A percentile compares a stretch with the other conserved stretches of the same genome.
Conservation (phyloP, 371 early-diverging fungal genomes). For the Mortierella sp. region DNA sequence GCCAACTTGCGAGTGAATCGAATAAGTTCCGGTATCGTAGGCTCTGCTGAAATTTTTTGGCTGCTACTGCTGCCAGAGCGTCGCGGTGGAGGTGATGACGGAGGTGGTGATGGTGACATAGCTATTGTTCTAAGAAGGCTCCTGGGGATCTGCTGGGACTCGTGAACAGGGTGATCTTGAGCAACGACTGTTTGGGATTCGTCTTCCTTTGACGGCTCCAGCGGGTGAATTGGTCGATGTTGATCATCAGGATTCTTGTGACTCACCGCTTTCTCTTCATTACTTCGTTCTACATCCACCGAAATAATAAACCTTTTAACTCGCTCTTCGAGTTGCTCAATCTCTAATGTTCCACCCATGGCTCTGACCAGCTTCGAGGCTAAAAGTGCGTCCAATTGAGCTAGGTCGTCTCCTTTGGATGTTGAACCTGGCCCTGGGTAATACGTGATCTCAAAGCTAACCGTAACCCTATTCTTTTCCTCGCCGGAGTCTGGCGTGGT, state of each 20-base stretch:
- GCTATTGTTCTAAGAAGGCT: slow-evolving; percentile 37
- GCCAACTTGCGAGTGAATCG: slow-evolving; percentile 62
- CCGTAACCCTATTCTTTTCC: slow-evolving; percentile 45
- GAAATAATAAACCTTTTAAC: slow-evolving; percentile 52
- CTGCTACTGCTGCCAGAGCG: slow-evolving; percentile 11
- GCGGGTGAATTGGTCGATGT: slow-evolving; percentile 24
- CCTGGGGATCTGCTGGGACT: slow-evolving; percentile 32
- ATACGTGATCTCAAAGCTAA: slow-evolving; percentile 67
- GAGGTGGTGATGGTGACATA: slow-evolving; percentile 30
- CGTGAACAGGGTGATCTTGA: slow-evolving; percentile 30
- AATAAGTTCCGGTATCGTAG: slow-evolving; percentile 64
- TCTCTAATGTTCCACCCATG: slow-evolving; percentile 61
- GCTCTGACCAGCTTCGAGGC: slow-evolving; percentile 64
- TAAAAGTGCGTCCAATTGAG: slow-evolving; percentile 61
- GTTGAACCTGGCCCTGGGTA: slow-evolving; percentile 58
- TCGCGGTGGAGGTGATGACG: slow-evolving; percentile 41
- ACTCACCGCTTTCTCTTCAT: slow-evolving; percentile 20
- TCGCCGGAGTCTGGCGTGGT: slow-evolving; percentile 24
- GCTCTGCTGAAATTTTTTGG: slow-evolving; percentile 61
- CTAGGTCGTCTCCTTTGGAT: slow-evolving; percentile 35
- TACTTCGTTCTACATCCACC: slow-evolving; percentile 42
- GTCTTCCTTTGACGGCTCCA: slow-evolving; percentile 33
- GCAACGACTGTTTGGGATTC: not conserved
- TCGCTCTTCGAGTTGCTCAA: slow-evolving; percentile 57
- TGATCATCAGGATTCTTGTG: slow-evolving; percentile 14